These are phyloP conservation scores for Candida oleophila DNA, from an alignment of 805 yeast genomes.

Conservation along the genomic window DNA sequence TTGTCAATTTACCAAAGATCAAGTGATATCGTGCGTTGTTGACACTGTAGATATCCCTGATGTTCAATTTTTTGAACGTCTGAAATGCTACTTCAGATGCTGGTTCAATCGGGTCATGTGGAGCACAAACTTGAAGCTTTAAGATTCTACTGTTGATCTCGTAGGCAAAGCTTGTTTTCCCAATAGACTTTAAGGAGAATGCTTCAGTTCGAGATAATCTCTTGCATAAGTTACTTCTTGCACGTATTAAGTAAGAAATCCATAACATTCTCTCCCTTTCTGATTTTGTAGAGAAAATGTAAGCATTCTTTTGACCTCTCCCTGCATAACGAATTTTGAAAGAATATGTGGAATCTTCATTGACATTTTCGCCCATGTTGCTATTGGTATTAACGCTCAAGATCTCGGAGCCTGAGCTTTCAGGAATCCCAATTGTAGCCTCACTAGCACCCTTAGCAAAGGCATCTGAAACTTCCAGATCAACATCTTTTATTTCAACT, in stretches of 20 bases:
- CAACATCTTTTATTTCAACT: constrained; percentile 45
- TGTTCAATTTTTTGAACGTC: constrained; percentile 14
- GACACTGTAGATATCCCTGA: constrained; percentile 24
- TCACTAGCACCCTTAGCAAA: not conserved
- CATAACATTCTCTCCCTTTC: constrained; percentile 56
- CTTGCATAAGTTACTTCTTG: constrained; percentile 38
- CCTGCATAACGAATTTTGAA: constrained; percentile 59
- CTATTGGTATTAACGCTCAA: not conserved
- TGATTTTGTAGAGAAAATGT: constrained; percentile 48
- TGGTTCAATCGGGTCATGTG: constrained; percentile 50
- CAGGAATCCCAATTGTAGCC: not conserved
- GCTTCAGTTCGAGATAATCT: constrained; percentile 46
- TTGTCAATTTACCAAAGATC: constrained; percentile 37
- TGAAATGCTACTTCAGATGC: constrained; percentile 20
- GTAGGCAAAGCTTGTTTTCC: constrained; percentile 64
- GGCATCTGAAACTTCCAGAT: constrained; percentile 9
- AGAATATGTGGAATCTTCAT: constrained; percentile 33
- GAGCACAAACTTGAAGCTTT: constrained; percentile 53
- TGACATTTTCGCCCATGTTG: constrained; percentile 10
- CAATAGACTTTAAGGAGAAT: constrained; percentile 49
- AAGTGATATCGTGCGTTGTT: constrained; percentile 19
- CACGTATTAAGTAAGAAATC: constrained; percentile 50
- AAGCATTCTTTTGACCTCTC: constrained; percentile 52
- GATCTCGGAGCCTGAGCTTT: not conserved
- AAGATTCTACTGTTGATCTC: constrained; percentile 50